Base-by-base conservation (phyloP, 176 grass and related monocot species). In the Guadua angustifolia region DNA sequence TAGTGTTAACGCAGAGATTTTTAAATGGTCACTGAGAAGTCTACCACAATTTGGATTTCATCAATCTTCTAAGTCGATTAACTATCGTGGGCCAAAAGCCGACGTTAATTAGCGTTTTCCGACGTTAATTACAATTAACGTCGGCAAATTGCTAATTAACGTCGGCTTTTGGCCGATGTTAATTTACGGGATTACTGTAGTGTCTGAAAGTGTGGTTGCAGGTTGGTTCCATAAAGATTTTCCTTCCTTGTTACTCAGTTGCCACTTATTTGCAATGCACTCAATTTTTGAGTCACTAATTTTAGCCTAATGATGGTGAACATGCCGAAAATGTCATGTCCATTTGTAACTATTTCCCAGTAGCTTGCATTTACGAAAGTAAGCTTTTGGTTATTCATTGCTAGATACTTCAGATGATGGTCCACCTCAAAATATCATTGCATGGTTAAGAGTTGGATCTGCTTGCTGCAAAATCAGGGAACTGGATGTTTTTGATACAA, bases 381-480 rank as follows among this genome's bases (percentile, higher is more conserved):
- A 32, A 32, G 43, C 0, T 63, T 55, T 79, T 86, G 10, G 7
- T 64, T 69, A 78, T 79, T 79, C 45, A 69, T 78, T 74, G 74
- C 61, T 80, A 89, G 93, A 80, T 87, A 79, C 53, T 55, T 19
- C 12, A 61, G 63, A 56, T 88, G 80, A 75, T 66, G 85, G 91
- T 60, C 96, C 89, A 65, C 96, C 93, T 71, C 71, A 74, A 82
- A 95, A 98, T 64, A 94, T 98, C 75, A 82, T 72, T 87, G 89
- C 83, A 80, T 95, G 91, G 91, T 89, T 98, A 83, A 90, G 81
- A 87, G 13, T 93, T 90, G 58, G 89, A 69, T 95, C 93, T 26
- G 83, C 89, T 69, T 95, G 92, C 85, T 92, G 89, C 87, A 94
- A 90, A 85, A 83, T 98, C 46, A 98, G 96, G 93, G 94, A 93